A percentile compares a stretch with the other conserved stretches of the same genome.
These are phyloP conservation scores for Russula foetens DNA, from an alignment of 768 basidiomycete genomes.

Conservation along the genomic window DNA sequence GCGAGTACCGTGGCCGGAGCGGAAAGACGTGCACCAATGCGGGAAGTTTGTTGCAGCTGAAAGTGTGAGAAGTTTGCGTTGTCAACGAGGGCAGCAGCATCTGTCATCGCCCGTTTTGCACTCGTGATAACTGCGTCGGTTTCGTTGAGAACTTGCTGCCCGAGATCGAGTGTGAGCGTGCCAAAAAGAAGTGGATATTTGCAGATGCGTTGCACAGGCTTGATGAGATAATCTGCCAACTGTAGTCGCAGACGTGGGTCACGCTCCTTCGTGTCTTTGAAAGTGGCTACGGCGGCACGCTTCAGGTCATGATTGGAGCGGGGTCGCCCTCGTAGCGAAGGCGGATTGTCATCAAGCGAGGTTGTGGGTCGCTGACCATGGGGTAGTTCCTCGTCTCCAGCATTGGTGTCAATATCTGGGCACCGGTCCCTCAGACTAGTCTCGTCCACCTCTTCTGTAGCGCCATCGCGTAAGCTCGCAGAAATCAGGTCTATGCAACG, in stretches of 20 bases:
- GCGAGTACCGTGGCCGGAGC: conserved; percentile 32
- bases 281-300: neutral
- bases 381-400: neutral
- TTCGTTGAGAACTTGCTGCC: neutral
- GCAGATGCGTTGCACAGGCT: conserved; percentile 94
- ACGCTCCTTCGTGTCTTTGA: conserved; percentile 4
- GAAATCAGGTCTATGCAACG: conserved; percentile 55
- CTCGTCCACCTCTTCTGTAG: neutral
- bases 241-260: conserved; percentile 36
- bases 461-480: conserved; percentile 18
- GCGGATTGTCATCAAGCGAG: neutral
- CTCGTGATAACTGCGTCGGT: conserved; percentile 8
- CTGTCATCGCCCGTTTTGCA: conserved; percentile 15
- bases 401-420: neutral
- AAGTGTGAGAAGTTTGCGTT: conserved; percentile 12
- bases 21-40: conserved; percentile 29
- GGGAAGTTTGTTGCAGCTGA: conserved; percentile 12
- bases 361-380: neutral
- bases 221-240: conserved; percentile 88
- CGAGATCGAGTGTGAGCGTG: conserved; percentile 37
- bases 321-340: neutral
- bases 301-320: neutral
- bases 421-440: neutral
- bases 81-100: conserved; percentile 19
- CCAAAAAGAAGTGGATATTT: conserved; percentile 88